Base-by-base conservation (phyloP, 805 yeast genomes). In the Saccharomycopsis lassenensis region DNA sequence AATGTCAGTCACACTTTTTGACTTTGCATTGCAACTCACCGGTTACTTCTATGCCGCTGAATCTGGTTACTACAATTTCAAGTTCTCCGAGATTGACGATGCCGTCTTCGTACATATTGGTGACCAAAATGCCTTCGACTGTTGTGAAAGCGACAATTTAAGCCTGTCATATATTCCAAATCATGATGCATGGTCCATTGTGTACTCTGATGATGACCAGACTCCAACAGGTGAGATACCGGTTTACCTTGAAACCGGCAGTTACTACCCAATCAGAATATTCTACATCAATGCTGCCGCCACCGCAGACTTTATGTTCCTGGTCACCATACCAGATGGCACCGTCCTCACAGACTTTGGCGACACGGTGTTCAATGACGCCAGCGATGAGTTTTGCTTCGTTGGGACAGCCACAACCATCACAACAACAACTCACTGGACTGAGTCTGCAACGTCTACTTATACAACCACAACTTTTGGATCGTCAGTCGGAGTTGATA, bases 241-340 rank as follows among this genome's bases (percentile, higher is more conserved):
- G 12, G 19, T 18, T n/a, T 32, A 39, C 18, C 38, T 52, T 23
- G 29, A 37, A 4, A 48, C 40, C 4, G 58, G 58, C 8, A 29
- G 35, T 19, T 51, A 46, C 38, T 55, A 54, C 36, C 59, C 59
- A n/a, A 37, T 54, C 2, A 48, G 54, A 37, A 34, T 52, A n/a
- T 48, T 52, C n/a, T 48, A 36, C 17, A 40, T 45, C 14, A 53
- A 55, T 28, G 38, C 45, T 30, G 38, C 37, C 17, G 44, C 41
- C 35, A 35, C 36, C 5, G 50, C 46, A 29, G 39, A 41, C 4
- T 31, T 48, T 23, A 36, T 35, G 8, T 41, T 49, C 29, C 12
- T 6, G 7, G 29, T 26, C 29, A 26, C 29, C 11, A 26, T 18
- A 7, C 29, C 29, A 26, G 14, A 18, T 20, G 29, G 29, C 7